These are phyloP conservation scores for Cucurbitaria berberidis DNA, from an alignment of 2,329 filamentous ascomycete genomes.

Conservation along the genomic window DNA sequence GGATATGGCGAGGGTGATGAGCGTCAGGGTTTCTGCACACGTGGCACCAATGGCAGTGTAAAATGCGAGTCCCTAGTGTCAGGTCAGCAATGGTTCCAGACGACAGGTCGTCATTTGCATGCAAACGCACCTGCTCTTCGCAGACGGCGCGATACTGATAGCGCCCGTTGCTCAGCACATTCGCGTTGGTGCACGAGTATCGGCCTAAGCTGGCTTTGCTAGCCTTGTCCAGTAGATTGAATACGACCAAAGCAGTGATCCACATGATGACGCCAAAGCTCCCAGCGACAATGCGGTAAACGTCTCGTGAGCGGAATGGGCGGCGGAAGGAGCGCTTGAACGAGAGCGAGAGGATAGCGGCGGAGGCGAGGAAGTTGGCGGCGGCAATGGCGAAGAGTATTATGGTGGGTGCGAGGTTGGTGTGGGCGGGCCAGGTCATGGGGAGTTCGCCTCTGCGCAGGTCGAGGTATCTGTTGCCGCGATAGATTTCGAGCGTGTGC, in stretches of 20 bases:
- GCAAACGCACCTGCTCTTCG: constrained; percentile 43
- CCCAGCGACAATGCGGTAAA: constrained; percentile 44
- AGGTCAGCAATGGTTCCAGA: constrained; percentile 19
- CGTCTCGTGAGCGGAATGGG: constrained; percentile 42
- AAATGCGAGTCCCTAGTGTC: constrained; percentile 41
- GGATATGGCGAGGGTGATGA: constrained; percentile 41
- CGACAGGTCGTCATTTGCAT: not conserved
- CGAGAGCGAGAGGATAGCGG: constrained; percentile 40
- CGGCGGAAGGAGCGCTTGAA: constrained; percentile 43
- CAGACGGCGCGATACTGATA: constrained; percentile 48
- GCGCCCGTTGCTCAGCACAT: constrained; percentile 43
- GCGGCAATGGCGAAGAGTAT: constrained; percentile 43
- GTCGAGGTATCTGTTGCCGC: constrained; percentile 44
- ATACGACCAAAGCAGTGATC: constrained; percentile 40
- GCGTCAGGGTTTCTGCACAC: constrained; percentile 38
- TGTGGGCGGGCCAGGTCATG: constrained; percentile 47
- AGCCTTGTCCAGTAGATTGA: constrained; percentile 43
- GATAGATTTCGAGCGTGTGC: constrained; percentile 46
- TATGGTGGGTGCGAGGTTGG: constrained; percentile 45
- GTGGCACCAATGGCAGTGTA: constrained; percentile 45
- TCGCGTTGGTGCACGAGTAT: constrained; percentile 45
- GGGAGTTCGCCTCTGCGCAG: constrained; percentile 46
- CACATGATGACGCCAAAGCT: constrained; percentile 45
- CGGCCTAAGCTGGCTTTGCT: constrained; percentile 46
- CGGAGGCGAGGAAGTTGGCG: constrained; percentile 43